Evolutionary conservation across 768 basidiomycete genomes (phyloP), one percentile per base, ranked within the genome.

Genomic region (Agrocybe pediades): DNA sequence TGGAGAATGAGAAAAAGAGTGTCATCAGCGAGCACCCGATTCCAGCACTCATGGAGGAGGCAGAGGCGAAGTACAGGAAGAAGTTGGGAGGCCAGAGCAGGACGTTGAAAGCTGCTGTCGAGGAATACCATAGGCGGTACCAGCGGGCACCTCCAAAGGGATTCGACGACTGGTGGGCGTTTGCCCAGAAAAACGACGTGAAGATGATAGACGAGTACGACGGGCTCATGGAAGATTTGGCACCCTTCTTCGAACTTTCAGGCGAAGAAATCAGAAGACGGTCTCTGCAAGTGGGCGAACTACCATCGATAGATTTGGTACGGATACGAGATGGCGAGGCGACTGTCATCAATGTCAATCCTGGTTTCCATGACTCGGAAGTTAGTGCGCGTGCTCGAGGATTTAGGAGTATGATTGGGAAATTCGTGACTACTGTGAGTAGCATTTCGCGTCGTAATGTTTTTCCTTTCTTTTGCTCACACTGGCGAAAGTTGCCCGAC

Each of bases 201-300:
- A 82, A 85, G 61, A 83, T 98, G 71, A 76, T 90, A 4, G 96
- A 98, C 68, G 96, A 98, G 66, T 98, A 93, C 62, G 92, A 92
- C 54, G 79, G 81, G 4, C 77, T 96, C n/a, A 65, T 82, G 27
- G 76, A 79, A 48, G 96, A 98, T 66, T 71, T 99, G 46, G 83
- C 79, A 20, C 95, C 95, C 1, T 98, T 95, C 68, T 93, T 89
- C 86, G 68, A 78, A 7, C 64, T 97, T 30, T 75, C 80, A 6
- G 88, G 90, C 0, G 79, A 76, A 51, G 92, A 96, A 65, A 64
- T 97, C 30, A 74, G 92, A 58, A 69, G 81, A 54, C 74, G 92
- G 29, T 76, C 85, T 0, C 57, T 64, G 3, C 79, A 88, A 73
- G 90, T 88, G 49, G 92, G 88, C 0, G 74, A 80, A 27, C 66